Percentiles rank a stretch among this genome's conserved stretches.
Conservation (phyloP, 805 yeast species). For the Starmerella floris region DNA sequence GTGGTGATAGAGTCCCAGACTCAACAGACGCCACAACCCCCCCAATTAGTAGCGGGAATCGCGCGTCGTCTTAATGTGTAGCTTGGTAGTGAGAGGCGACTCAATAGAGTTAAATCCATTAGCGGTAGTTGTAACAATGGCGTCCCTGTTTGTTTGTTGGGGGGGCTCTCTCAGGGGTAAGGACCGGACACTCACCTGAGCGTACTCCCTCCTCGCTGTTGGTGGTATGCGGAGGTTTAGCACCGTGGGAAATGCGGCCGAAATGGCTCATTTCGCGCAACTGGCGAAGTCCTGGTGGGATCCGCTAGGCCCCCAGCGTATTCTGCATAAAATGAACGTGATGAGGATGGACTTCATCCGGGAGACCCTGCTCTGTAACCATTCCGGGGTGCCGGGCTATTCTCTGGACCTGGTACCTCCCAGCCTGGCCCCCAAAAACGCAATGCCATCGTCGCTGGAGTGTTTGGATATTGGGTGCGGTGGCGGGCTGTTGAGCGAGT, state of each 20-base stretch:
- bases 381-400: conserved; percentile 53
- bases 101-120: too few relatives aligned
- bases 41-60: too few relatives aligned
- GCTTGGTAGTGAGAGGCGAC: too few relatives aligned
- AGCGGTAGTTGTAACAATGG: too few relatives aligned
- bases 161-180: too few relatives aligned
- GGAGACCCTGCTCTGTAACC: conserved; percentile 42
- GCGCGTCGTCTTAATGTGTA: too few relatives aligned
- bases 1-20: too few relatives aligned
- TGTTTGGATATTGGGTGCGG: conserved; percentile 94
- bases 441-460: conserved; percentile 36
- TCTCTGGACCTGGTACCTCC: conserved; percentile 52
- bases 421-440: conserved; percentile 25
- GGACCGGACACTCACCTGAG: too few relatives aligned
- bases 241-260: conserved; percentile 31
- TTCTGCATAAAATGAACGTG: conserved; percentile 87
- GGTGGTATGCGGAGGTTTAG: not conserved
- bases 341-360: conserved; percentile 77
- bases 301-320: conserved; percentile 79
- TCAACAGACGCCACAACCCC: too few relatives aligned
- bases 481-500: conserved; percentile 88
- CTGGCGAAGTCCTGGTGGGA: conserved; percentile 99
- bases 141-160: too few relatives aligned
- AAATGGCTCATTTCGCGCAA: conserved; percentile 66
- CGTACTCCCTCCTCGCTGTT: too few relatives aligned